Evolutionary conservation across 495 filamentous ascomycete species (phyloP), one percentile per base, ranked within the genome.

Genomic region (Aspergillus coremiiformis): DNA sequence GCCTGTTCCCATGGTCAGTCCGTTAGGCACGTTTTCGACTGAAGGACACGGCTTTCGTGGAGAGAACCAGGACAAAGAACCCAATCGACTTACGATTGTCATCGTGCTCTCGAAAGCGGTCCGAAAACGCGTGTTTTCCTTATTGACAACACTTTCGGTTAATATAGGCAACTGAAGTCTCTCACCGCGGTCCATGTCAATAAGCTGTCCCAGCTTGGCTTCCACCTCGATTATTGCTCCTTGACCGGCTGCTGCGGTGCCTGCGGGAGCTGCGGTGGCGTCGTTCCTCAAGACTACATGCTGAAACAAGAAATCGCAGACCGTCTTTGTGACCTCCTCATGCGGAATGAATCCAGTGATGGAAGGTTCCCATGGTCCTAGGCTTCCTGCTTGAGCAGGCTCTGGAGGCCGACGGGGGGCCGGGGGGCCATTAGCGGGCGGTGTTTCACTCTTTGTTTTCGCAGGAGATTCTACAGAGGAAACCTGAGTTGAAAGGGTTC

Each of bases 211-310:
- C 15, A 97, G 66, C 65, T 96, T 96, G 8, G 89, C 91, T 69
- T 96, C 91, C 49, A 96, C 86, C 66, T 96, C 91, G 33, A 95
- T 77, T 50, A 89, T 77, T n/a, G 86, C 78, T 4, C 80, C 82
- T 47, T 84, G 80, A 21, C 77, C 76, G 8, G 56, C 56, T 4
- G 79, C 67, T 53, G 77, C 75, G 23, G 70, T 68, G 23, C 73
- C 76, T 12, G 70, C 66, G 8, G 69, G 63, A 15, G 64, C 72
- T 11, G 70, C 65, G 10, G 62, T 70, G n/a, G 79, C 70, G 51
- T 82, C 78, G 12, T 74, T 68, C 48, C 80, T 75, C 5, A 72
- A 53, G 11, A 92, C 79, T 24, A 94, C 85, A 53, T 84, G 70
- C 39, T 72, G 56, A 59, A 79, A 92, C 7, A 96, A 63, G 56